Base-by-base conservation (phyloP, 176 grass and related monocot genomes). In the Thinopyrum elongatum region DNA sequence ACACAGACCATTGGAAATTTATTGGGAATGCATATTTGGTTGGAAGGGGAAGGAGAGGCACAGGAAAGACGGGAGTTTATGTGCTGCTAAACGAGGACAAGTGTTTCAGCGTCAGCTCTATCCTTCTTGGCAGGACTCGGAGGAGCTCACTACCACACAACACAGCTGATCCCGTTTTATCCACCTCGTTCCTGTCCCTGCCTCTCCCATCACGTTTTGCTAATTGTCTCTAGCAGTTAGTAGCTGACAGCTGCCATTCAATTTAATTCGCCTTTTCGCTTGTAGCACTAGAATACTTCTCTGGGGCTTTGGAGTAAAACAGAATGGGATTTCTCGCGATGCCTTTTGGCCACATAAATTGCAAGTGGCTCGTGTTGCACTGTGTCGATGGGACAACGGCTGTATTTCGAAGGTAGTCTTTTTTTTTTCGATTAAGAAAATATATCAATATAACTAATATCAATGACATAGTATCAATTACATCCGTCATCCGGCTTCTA, bases 101-200 rank as follows among this genome's bases (percentile, higher is more conserved):
- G 65, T 59, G 79, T 70, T 78, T 25, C 17, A 53, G 36, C 78
- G 70, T 47, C 71, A 82, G 80, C n/a, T 80, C 82, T 90, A 85
- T 86, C 82, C 85, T 83, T 38, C 30, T 65, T 77, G 79, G 74
- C 86, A 79, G 36, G 63, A 42, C 75, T 79, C 44, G 30, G 68
- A 36, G 66, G 22, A 49, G 68, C 74, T 80, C 82, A 70, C 63
- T 69, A 80, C 91, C 91, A 90, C 91, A 90, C 85, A 88, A 13
- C 72, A 33, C 22, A n/a, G 7, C 27, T 31, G 72, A 53, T 78
- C 47, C 61, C 41, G 27, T 78, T 78, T 65, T 84, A 77, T 84
- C 87, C 84, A 80, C 76, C 49, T 53, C 36, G 74, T 64, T 55
- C 33, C 71, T 63, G 63, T 87, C 76, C 3, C 21, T 58, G 49